These are phyloP conservation scores for Lindgomyces ingoldianus DNA, from an alignment of 495 filamentous ascomycete genomes.

Conservation along the genomic window DNA sequence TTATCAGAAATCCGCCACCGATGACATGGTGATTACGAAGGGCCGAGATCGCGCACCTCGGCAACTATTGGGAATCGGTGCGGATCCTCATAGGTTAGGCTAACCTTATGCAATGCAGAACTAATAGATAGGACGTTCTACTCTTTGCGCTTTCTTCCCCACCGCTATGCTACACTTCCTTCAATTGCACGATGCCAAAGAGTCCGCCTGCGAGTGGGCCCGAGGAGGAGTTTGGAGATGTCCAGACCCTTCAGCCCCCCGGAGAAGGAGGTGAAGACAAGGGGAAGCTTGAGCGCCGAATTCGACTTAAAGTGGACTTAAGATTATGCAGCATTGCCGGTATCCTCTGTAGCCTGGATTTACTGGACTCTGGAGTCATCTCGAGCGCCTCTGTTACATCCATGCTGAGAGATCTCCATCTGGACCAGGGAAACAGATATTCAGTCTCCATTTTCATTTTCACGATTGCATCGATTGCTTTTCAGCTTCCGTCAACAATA, in stretches of 20 bases:
- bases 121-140: not conserved
- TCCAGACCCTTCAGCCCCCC: not conserved
- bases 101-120: not conserved
- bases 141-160: not conserved
- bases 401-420: conserved; percentile 66
- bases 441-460: conserved; percentile 78
- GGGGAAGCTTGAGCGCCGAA: conserved; percentile 31
- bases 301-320: conserved; percentile 69
- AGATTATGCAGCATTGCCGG: conserved; percentile 76
- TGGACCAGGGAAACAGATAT: conserved; percentile 63
- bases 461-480: conserved; percentile 71
- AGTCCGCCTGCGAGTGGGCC: not conserved
- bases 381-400: conserved; percentile 73
- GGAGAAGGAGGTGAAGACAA: conserved; percentile 12
- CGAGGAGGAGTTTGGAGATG: not conserved
- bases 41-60: too few species aligned
- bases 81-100: not conserved
- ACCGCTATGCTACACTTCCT: not conserved
- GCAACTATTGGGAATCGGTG: too few species aligned
- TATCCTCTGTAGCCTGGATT: conserved; percentile 69
- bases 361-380: conserved; percentile 77
- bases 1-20: too few species aligned
- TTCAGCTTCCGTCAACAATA: conserved; percentile 73
- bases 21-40: too few species aligned
- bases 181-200: not conserved